Evolutionary conservation across 2,329 filamentous ascomycete species (phyloP), one percentile per base, ranked within the genome.

Genomic region (Fusarium sp.): DNA sequence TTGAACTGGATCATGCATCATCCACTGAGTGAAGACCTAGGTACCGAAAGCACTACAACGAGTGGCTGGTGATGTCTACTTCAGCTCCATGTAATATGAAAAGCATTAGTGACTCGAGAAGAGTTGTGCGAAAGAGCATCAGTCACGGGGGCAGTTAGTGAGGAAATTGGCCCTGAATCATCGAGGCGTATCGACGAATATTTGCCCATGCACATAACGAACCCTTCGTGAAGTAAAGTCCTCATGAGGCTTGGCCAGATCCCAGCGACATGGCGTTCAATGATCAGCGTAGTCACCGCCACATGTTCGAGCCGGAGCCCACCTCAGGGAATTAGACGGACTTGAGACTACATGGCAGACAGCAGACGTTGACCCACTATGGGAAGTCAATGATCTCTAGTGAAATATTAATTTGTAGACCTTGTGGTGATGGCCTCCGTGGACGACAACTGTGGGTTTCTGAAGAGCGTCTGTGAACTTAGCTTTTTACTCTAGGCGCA

Each of bases 311-410:
- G 43, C 43, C 58, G 54, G 54, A 56, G 41, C 48, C 22, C 64
- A 64, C 27, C 54, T 37, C 18, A 50, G 71, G 66, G 29, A 63
- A 75, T 73, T 48, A 65, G 14, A 63, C 60, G 72, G 72, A 48
- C 54, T 62, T 75, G 62, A 20, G 59, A 65, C 71, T 45, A 73
- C 58, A 67, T 54, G 66, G 67, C 24, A 64, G 60, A 57, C 43
- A 52, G 52, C 41, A 64, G 61, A 71, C 69, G 65, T 72, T n/a
- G 48, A 29, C 18, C 27, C 48, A 54, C 48, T 54, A 54, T 54
- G 18, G 9, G 18, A 54, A 18, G 11, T 27, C 18, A 54, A 54
- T 54, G n/a, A 54, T 31, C 18, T 54, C 48, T 4, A 20, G 27
- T 54, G 18, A n/a, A 31, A 54, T 20, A 52, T 20, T 31, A 31